A percentile compares a stretch with the other conserved stretches of the same genome.
phyloP scores from a whole-genome alignment of 2,329 filamentous ascomycete species.

The Aschersonia sp. region DNA sequence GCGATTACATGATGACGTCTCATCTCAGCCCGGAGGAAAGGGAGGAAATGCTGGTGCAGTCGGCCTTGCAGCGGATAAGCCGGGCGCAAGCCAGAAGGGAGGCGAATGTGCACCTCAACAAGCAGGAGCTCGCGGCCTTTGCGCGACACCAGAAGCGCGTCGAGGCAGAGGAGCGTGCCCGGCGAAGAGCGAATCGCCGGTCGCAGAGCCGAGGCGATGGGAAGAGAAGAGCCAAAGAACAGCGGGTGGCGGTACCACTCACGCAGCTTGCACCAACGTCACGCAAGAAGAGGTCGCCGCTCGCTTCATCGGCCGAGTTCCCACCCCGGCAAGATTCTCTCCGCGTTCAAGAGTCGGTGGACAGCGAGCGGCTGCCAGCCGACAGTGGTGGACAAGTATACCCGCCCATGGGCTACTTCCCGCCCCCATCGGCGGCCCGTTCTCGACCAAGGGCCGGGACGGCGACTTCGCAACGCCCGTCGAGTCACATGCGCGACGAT shows the following conservation, averaged over 20 bases:
- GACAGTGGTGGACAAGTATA: conserved; percentile 20
- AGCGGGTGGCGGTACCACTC: conserved; percentile 37
- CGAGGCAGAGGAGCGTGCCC: conserved; percentile 47
- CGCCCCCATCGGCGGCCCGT: conserved; percentile 27
- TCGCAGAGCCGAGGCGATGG: conserved; percentile 15
- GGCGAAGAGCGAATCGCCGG: conserved; percentile 45
- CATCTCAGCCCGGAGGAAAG: conserved; percentile 45
- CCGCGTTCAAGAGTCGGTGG: conserved; percentile 14
- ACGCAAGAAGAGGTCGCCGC: conserved; percentile 18
- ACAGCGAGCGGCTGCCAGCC: conserved; percentile 21
- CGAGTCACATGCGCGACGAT: conserved; percentile 19
- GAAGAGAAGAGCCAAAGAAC: conserved; percentile 26
- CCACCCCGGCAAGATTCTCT: conserved; percentile 18
- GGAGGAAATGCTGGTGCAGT: conserved; percentile 64
- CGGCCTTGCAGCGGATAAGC: conserved; percentile 66
- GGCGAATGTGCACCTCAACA: conserved; percentile 64
- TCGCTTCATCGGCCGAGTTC: conserved; percentile 6
- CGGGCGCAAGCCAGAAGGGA: conserved; percentile 64
- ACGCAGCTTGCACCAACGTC: conserved; percentile 32
- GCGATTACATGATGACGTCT: conserved; percentile 21
- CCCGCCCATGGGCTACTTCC: conserved; percentile 37
- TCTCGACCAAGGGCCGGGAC: conserved; percentile 27
- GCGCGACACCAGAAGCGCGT: conserved; percentile 52
- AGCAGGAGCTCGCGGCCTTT: conserved; percentile 67
- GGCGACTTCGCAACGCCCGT: conserved; percentile 22